Evolutionary conservation across 768 basidiomycete genomes (phyloP).

Genomic region (Pleurotus pulmonarius): DNA sequence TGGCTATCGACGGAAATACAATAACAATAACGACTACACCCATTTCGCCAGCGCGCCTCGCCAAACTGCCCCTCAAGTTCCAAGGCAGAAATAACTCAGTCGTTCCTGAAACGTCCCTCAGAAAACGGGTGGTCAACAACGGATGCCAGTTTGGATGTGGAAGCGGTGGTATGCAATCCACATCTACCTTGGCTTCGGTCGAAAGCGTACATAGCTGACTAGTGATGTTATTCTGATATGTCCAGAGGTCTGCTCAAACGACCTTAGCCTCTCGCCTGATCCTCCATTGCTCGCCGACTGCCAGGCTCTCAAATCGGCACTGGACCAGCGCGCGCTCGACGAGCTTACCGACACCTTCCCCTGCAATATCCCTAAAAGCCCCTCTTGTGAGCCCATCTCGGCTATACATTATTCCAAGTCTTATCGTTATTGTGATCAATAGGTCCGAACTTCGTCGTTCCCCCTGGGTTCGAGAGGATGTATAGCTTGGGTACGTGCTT

Average conservation of each 20-base stretch:
- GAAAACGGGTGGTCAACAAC: constrained; percentile 3
- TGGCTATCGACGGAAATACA: not conserved
- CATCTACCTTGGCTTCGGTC: not conserved
- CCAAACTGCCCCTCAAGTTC: not conserved
- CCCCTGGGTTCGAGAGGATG: constrained; percentile 8
- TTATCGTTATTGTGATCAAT: not conserved
- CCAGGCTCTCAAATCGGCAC: not conserved
- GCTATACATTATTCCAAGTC: not conserved
- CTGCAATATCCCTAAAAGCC: not conserved
- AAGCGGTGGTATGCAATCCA: not conserved
- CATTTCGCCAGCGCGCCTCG: not conserved
- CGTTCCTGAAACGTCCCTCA: not conserved
- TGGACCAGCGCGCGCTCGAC: not conserved
- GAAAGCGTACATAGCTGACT: too few species aligned
- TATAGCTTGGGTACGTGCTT: constrained; percentile 9
- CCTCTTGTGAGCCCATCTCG: not conserved
- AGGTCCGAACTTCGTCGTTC: constrained; percentile 10
- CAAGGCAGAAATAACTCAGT: not conserved
- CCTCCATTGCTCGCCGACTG: constrained; percentile 3
- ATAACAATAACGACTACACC: constrained; percentile 2
- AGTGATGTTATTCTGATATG: not conserved
- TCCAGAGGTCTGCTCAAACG: not conserved
- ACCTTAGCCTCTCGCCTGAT: constrained; percentile 3
- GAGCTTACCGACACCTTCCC: not conserved
- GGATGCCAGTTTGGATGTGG: constrained; percentile 2